Evolutionary conservation across 306 rosid genomes (phyloP), one percentile per base, ranked within the genome.

Genomic region (Dalbergia cultrata): DNA sequence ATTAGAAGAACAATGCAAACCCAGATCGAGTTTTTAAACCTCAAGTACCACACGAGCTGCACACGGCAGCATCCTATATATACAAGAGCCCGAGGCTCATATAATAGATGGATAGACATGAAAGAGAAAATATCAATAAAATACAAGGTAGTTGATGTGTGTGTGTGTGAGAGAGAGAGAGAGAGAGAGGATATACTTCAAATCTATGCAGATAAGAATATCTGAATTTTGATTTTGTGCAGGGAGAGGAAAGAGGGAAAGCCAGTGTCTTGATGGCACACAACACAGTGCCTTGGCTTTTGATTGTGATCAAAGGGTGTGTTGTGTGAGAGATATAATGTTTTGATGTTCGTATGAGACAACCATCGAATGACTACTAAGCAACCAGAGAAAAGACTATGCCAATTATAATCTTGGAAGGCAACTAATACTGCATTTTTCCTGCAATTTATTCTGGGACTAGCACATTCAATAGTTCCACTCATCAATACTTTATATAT

Each of bases 191-290:
- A 86, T 78, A 82, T 76, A 74, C 87, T 78, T 43, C 17, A 76
- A 58, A 17, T 52, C 34, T 26, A 69, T 59, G 65, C 35, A 85
- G 87, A 78, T 83, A 85, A 81, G 85, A 65, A 86, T 43, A 53
- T 57, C 71, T 67, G 54, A 70, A 37, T 50, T 5, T 26, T 37
- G n/a, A 12, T 8, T 26, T 37, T 39, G 22, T 13, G 72, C 65
- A 70, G 73, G 9, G 35, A 59, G 74, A 44, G 21, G 35, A 68
- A 76, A 53, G 22, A 68, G 47, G 39, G 39, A 3, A 11, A 21
- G 67, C 19, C 60, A 17, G 60, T 17, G 17, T 7, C 17, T 83
- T 57, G 72, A 65, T 80, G 33, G 12, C 26, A 47, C 34, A 11
- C 12, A 9, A 49, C 54, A 62, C 70, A 69, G 21, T 34, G 6